Conservation (phyloP, 148 eudicot genomes). For the Amaranthus palmeri region DNA sequence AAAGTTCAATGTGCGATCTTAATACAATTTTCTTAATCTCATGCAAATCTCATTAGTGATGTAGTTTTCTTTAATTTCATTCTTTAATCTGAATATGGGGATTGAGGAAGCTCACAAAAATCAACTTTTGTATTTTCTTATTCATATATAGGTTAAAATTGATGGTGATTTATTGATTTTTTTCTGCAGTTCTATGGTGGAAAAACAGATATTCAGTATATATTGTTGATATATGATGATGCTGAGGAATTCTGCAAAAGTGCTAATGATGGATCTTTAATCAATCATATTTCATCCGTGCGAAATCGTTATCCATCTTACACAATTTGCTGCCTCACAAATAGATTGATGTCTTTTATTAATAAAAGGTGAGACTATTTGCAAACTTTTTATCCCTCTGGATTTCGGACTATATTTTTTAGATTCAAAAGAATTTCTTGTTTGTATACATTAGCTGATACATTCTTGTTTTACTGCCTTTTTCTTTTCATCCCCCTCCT, state of each 20-base stretch:
- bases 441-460: background rate
- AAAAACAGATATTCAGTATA: constrained; percentile 47
- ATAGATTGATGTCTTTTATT: constrained; percentile 75
- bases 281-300: constrained; percentile 54
- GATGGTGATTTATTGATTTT: constrained; percentile 6
- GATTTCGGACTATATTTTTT: too few species aligned
- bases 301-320: constrained; percentile 66
- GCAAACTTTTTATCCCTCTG: too few species aligned
- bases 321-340: constrained; percentile 73
- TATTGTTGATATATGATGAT: constrained; percentile 61
- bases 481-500: background rate
- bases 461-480: background rate
- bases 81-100: background rate
- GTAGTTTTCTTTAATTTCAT: background rate
- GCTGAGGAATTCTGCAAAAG: constrained; percentile 87
- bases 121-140: too few species aligned
- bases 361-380: constrained; percentile 57
- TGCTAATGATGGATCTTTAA: constrained; percentile 49
- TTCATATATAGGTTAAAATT: background rate
- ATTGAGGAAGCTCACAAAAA: too few species aligned
- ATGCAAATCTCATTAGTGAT: too few species aligned
- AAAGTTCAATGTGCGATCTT: too few species aligned
- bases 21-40: too few species aligned
- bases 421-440: background rate
- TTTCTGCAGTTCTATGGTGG: constrained; percentile 46